Base-by-base conservation (phyloP, 2,329 filamentous ascomycete species). In the Didymella pinodella region DNA sequence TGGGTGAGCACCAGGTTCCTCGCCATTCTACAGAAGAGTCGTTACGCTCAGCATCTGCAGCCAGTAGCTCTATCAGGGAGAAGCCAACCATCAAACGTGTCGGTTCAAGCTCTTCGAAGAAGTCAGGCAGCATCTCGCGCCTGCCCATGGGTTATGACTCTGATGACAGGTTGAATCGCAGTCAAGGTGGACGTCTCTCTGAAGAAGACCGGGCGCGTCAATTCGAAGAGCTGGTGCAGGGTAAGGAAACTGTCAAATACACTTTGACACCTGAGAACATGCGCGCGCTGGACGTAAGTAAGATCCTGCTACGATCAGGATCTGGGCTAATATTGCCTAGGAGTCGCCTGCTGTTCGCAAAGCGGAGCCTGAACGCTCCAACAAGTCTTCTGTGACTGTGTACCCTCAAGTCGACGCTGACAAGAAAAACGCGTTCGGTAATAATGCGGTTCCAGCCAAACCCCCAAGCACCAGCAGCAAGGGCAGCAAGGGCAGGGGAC, bases 161-260 rank as follows among this genome's bases (percentile, higher is more conserved):
- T 0, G 68, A 73, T 14, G 40, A 47, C 54, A 65, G 69, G 22
- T 66, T 72, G 14, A 67, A 72, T 8, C 67, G 72, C 11, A 65
- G 64, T 10, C 47, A 75, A 10, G 73, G 69, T 46, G 65, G 63
- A 14, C 72, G 75, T 41, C 70, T 76, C 69, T 77, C 76, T 11
- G 73, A 77, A 48, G 77, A 78, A 58, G 75, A 77, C 55, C 69
- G 75, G 14, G 66, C 72, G 52, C 75, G 76, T 12, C 79, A 83
- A 59, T 83, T 83, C 64, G 81, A 83, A 53, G 75, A 77, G 40
- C 75, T 82, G 40, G 76, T 83, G 41, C 78, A 80, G 65, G 74
- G 79, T 18, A 75, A 78, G 44, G 81, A 83, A 28, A 83, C 81
- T 5, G 79, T 83, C 22, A 83, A 83, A 65, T 82, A 80, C 67